Evolutionary conservation across 306 rosid species (phyloP).

Genomic region (Ochetophila trinervis): DNA sequence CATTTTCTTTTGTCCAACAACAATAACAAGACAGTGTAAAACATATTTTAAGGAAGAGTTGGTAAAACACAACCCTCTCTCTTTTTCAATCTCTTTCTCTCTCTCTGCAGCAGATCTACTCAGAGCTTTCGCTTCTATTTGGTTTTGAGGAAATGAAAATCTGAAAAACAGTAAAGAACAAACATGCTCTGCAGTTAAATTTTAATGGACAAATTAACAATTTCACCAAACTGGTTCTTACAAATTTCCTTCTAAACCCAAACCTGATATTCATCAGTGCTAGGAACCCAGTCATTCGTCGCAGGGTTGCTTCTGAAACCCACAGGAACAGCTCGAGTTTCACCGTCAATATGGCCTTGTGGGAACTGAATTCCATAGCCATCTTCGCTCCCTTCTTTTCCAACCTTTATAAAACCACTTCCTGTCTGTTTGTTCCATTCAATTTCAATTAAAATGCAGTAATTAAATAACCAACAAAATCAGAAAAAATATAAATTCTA

Average conservation of each 20-base stretch:
- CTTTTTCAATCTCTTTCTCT: not conserved
- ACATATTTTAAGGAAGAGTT: not conserved
- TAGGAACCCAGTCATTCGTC: conserved; percentile 79
- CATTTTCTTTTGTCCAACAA: not conserved
- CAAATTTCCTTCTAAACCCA: conserved; percentile 12
- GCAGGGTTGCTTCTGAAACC: conserved; percentile 69
- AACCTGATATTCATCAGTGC: conserved; percentile 35
- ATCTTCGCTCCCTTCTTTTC: conserved; percentile 29
- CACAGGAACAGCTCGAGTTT: conserved; percentile 7
- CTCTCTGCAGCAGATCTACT: conserved; percentile 10
- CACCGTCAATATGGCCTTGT: conserved; percentile 12
- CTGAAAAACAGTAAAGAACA: conserved; percentile 17
- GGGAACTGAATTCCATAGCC: conserved; percentile 24
- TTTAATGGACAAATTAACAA: not conserved
- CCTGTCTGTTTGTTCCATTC: conserved; percentile 55
- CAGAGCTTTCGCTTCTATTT: conserved; percentile 50
- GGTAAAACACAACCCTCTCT: not conserved
- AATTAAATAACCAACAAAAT: not conserved
- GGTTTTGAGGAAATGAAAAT: conserved; percentile 40
- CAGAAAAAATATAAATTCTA: not conserved
- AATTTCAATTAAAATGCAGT: not conserved
- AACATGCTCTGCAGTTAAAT: not conserved
- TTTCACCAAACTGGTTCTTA: not conserved
- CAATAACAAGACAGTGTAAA: too few species aligned
- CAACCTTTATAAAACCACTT: conserved; percentile 59